phyloP scores from a whole-genome alignment of 2,329 filamentous ascomycete genomes.

The Xylariaceae sp. region DNA sequence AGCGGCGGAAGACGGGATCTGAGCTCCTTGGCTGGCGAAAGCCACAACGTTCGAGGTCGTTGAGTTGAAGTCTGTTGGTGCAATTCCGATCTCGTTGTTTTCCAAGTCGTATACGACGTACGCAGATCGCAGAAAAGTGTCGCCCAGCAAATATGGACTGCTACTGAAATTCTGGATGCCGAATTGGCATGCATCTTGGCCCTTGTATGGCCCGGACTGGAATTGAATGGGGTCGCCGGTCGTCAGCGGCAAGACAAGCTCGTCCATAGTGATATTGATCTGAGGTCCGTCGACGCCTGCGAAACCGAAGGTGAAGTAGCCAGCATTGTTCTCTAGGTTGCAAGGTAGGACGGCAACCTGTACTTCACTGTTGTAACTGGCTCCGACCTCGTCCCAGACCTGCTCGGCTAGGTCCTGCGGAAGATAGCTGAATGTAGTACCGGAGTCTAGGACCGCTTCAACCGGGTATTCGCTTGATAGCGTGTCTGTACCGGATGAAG shows the following conservation, averaged over 20 bases:
- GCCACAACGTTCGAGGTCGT: constrained; percentile 45
- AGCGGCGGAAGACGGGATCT: constrained; percentile 46
- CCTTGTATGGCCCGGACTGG: constrained; percentile 36
- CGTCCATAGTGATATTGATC: constrained; percentile 51
- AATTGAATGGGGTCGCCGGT: constrained; percentile 31
- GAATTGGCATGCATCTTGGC: constrained; percentile 47
- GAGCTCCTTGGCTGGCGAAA: constrained; percentile 44
- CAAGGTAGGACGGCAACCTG: constrained; percentile 47
- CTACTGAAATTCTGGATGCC: constrained; percentile 48
- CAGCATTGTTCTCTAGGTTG: constrained; percentile 36
- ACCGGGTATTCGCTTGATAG: constrained; percentile 43
- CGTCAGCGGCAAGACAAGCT: constrained; percentile 48
- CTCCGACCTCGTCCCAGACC: constrained; percentile 53
- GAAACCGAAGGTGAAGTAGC: constrained; percentile 52
- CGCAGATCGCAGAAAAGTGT: constrained; percentile 55
- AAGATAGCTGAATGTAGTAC: constrained; percentile 68
- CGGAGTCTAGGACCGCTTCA: constrained; percentile 68
- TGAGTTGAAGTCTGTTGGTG: constrained; percentile 52
- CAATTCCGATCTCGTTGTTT: constrained; percentile 53
- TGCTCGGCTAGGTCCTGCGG: constrained; percentile 54
- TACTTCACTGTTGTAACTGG: constrained; percentile 34
- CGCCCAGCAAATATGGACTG: constrained; percentile 46
- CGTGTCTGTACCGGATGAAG: constrained; percentile 44
- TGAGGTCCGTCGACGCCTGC: constrained; percentile 42
- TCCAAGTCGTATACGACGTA: constrained; percentile 58